phyloP scores from a whole-genome alignment of 192 early-diverging fungal genomes.

The Pecoramyces ruminantium region DNA sequence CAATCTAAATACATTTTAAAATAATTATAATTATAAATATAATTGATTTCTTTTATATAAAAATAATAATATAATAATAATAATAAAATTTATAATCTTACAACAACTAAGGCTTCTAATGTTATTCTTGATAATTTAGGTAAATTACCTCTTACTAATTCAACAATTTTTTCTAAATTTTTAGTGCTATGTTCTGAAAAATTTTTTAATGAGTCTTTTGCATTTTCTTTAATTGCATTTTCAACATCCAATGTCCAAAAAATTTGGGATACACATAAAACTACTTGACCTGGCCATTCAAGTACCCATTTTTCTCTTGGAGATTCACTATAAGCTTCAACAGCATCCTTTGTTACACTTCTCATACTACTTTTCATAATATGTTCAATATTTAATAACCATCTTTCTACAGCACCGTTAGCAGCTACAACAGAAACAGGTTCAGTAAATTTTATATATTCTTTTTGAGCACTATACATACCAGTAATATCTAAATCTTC shows the following conservation, averaged over 20 bases:
- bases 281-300: conserved; percentile 41
- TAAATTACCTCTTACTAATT: conserved; percentile 33
- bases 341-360: conserved; percentile 15
- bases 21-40: not conserved
- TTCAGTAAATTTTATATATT: conserved; percentile 24
- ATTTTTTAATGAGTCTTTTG: conserved; percentile 16
- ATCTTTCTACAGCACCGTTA: conserved; percentile 32
- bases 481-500: conserved; percentile 30
- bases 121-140: conserved; percentile 23
- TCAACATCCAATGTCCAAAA: conserved; percentile 45
- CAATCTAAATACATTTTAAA: too few relatives aligned
- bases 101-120: conserved; percentile 35
- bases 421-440: conserved; percentile 25
- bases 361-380: conserved; percentile 28
- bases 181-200: conserved; percentile 25
- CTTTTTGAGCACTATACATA: conserved; percentile 32
- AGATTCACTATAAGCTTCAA: conserved; percentile 18
- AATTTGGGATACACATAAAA: conserved; percentile 32
- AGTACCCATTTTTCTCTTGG: conserved; percentile 37
- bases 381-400: conserved; percentile 37
- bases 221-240: conserved; percentile 19
- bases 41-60: not conserved
- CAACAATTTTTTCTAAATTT: conserved; percentile 24
- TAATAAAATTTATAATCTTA: too few relatives aligned
- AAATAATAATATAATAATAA: not conserved